These are phyloP conservation scores for Pleurotus pulmonarius DNA, from an alignment of 768 basidiomycete genomes.

Conservation along the genomic window DNA sequence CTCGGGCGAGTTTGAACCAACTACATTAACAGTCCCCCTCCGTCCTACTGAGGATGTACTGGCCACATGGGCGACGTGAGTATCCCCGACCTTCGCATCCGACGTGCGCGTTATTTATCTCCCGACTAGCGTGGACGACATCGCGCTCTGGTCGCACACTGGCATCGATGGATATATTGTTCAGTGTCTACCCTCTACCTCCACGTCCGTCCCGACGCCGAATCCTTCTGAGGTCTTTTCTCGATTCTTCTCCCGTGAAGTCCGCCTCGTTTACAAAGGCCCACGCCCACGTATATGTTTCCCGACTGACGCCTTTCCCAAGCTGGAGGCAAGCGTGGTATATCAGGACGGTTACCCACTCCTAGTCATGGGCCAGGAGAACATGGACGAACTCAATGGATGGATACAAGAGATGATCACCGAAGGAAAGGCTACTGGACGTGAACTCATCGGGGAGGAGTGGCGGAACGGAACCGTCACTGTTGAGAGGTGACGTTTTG, in stretches of 20 bases:
- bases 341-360: conserved; percentile 76
- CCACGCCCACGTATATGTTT: conserved; percentile 44
- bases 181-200: conserved; percentile 28
- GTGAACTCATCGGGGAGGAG: conserved; percentile 42
- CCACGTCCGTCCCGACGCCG: conserved; percentile 20
- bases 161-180: conserved; percentile 63
- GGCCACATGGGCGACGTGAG: conserved; percentile 56
- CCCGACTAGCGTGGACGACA: conserved; percentile 44
- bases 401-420: conserved; percentile 24
- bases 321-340: conserved; percentile 49
- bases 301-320: conserved; percentile 52
- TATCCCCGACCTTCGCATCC: not conserved
- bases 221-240: conserved; percentile 56
- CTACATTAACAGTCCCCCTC: conserved; percentile 57
- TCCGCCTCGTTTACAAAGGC: conserved; percentile 68
- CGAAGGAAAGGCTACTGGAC: conserved; percentile 23
- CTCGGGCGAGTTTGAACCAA: conserved; percentile 36
- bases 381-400: conserved; percentile 46
- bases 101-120: not conserved
- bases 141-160: conserved; percentile 43
- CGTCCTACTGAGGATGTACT: conserved; percentile 47
- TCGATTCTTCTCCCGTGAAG: conserved; percentile 55
- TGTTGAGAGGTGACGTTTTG: conserved; percentile 52
- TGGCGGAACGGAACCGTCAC: conserved; percentile 50
- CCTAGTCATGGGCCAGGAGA: conserved; percentile 65